Evolutionary conservation across 352 stramenopile genomes (phyloP), one percentile per base, ranked within the genome.

Genomic region (Globisporangium nodosum): DNA sequence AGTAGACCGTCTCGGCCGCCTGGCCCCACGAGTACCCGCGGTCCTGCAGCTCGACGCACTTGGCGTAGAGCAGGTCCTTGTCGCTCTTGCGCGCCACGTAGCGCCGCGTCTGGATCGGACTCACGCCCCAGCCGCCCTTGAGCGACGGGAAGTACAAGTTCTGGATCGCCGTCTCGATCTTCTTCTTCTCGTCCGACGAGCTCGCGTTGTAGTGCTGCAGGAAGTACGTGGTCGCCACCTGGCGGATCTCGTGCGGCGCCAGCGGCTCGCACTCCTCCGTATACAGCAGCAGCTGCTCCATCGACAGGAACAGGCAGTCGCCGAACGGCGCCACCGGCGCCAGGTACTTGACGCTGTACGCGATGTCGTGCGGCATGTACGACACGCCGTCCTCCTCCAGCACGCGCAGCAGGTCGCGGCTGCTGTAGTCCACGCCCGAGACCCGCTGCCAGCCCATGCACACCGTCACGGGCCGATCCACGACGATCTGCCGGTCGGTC

Each of bases 311-410:
- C 42, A 95, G 80, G 56, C 85, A 95, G 69, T 95, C 85, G 12
- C 85, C 85, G 46, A 90, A 92, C 5, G 85, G 85, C 18, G 83
- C 65, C 18, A 95, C 85, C 0, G 83, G 85, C 5, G 83, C 83
- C 31, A 95, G 63, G 57, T 95, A 95, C 69, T 95, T 93, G 68
- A 95, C 85, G 49, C 81, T 91, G 74, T 95, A 95, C 18, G 85
- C 78, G 20, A 78, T 89, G 65, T 95, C 84, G 72, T 95, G 85
- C 20, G 85, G 81, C 65, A 80, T 74, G 56, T 95, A 95, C 54
- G 80, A 81, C 16, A 90, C 85, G n/a, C 85, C 85, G 39, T 92
- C 81, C 69, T 93, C 85, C 46, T 95, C 85, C 37, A 95, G 68
- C 46, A 89, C 61, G 31, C 81, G 83, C 53, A 95, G 59, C 24